Conservation (phyloP, 805 yeast species). For the Sugiyamaella americana region DNA sequence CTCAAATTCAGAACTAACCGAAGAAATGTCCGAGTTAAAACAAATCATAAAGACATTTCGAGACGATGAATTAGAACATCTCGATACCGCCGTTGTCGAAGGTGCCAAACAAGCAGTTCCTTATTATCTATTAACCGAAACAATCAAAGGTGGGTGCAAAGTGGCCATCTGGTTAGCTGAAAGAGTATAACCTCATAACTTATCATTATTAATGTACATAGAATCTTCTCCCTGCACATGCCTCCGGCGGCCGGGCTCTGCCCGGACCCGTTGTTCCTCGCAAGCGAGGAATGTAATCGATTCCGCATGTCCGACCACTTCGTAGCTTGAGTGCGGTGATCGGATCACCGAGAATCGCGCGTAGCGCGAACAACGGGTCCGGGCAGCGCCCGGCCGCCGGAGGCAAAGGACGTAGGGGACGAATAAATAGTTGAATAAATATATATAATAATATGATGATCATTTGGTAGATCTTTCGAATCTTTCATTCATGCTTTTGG, state of each 20-base stretch:
- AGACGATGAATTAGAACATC: slow-evolving; percentile 92
- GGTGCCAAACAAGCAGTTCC: slow-evolving; percentile 94
- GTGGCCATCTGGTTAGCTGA: slow-evolving; percentile 93
- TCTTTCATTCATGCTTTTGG: neutral
- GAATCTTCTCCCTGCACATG: too few relatives aligned
- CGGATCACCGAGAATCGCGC: too few relatives aligned
- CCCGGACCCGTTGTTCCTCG: too few relatives aligned
- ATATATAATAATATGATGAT: too few relatives aligned
- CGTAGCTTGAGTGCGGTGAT: too few relatives aligned
- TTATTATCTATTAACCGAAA: slow-evolving; percentile 80
- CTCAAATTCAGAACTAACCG: slow-evolving; percentile 35
- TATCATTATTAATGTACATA: too few relatives aligned
- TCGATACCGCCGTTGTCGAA: slow-evolving; percentile 86
- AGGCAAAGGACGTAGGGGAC: neutral
- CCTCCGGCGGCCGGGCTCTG: too few relatives aligned
- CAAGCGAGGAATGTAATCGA: too few relatives aligned
- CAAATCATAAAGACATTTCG: slow-evolving; percentile 67
- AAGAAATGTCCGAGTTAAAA: slow-evolving; percentile 53
- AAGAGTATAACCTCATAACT: slow-evolving; percentile 55
- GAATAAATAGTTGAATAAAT: too few relatives aligned
- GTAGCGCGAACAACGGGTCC: neutral
- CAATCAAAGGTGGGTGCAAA: slow-evolving; percentile 72
- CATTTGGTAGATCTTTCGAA: neutral
- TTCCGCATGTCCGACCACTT: too few relatives aligned
- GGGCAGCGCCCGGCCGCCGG: neutral